phyloP scores from a whole-genome alignment of 257 asterid genomes.

The Oldenlandia corymbosa region DNA sequence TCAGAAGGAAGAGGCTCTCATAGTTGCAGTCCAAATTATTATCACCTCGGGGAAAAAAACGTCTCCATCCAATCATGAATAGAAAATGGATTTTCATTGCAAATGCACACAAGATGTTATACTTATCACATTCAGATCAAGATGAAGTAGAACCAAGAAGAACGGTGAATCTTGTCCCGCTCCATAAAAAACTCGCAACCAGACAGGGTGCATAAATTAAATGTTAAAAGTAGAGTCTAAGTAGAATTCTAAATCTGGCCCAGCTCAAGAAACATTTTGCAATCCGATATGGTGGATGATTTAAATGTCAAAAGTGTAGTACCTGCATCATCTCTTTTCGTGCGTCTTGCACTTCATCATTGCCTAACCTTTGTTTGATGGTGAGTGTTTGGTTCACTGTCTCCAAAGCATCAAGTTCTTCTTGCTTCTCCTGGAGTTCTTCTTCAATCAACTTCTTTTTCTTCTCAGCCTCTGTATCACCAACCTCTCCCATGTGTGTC shows the following conservation, averaged over 20 bases:
- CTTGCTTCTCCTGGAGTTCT: slow-evolving; percentile 66
- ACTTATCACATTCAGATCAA: neutral
- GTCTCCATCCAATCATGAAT: no score
- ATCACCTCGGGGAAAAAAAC: no score
- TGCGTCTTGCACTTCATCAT: slow-evolving; percentile 84
- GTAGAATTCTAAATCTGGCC: neutral
- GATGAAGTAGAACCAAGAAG: neutral
- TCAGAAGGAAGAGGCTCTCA: neutral
- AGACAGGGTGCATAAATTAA: neutral
- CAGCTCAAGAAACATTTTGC: neutral
- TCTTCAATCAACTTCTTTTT: slow-evolving; percentile 46
- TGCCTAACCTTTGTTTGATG: slow-evolving; percentile 60
- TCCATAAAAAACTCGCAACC: neutral
- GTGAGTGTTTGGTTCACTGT: slow-evolving; percentile 49
- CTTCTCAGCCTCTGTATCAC: slow-evolving; percentile 50
- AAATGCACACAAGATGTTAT: neutral
- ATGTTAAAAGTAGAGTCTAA: slow-evolving; percentile 14
- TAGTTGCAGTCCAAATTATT: neutral
- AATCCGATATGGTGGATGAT: neutral
- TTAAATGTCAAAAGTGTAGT: slow-evolving; percentile 13
- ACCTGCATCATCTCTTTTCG: slow-evolving; percentile 81
- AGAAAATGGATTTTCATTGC: neutral
- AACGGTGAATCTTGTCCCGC: neutral
- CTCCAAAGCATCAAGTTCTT: slow-evolving; percentile 46
- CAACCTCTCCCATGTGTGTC: slow-evolving; percentile 60